These are phyloP conservation scores for Melocanna baccifera DNA, from an alignment of 176 grass and related monocot species.

Conservation along the genomic window DNA sequence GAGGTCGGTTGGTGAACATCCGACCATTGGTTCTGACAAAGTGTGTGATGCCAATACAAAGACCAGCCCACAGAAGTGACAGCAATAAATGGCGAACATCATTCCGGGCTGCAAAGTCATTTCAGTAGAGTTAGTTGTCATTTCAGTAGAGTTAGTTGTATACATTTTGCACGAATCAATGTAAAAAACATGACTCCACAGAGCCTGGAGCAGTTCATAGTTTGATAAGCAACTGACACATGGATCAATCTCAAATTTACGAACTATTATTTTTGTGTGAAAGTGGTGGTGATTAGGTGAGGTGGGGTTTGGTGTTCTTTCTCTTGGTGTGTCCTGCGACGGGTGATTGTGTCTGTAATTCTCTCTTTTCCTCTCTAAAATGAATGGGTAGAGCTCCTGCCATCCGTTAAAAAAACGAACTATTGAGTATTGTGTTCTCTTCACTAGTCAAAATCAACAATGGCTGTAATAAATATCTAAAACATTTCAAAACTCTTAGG, in stretches of 20 bases:
- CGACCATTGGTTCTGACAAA: conserved; percentile 78
- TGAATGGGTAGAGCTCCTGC: no score
- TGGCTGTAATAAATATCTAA: background rate
- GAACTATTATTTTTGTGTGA: background rate
- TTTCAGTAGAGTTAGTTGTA: conserved; percentile 8
- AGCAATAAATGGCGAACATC: conserved; percentile 66
- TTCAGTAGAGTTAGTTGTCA: conserved; percentile 5
- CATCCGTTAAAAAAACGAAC: no score
- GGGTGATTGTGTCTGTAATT: no score
- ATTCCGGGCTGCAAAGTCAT: conserved; percentile 58
- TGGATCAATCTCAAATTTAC: background rate
- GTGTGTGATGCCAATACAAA: conserved; percentile 67
- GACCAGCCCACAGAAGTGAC: conserved; percentile 77
- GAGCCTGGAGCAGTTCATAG: background rate
- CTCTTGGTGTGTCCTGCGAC: no score
- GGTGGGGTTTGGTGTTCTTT: no score
- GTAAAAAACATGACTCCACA: background rate
- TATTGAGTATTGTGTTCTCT: background rate
- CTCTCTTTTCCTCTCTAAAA: no score
- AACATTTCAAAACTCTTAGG: background rate
- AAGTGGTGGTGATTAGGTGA: no score
- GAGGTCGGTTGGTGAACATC: conserved; percentile 76
- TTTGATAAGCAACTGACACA: background rate
- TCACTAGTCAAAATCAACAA: conserved; percentile 16
- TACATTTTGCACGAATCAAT: background rate